Conservation (phyloP, 495 filamentous ascomycete genomes). For the Aspergillus funiculosus region DNA sequence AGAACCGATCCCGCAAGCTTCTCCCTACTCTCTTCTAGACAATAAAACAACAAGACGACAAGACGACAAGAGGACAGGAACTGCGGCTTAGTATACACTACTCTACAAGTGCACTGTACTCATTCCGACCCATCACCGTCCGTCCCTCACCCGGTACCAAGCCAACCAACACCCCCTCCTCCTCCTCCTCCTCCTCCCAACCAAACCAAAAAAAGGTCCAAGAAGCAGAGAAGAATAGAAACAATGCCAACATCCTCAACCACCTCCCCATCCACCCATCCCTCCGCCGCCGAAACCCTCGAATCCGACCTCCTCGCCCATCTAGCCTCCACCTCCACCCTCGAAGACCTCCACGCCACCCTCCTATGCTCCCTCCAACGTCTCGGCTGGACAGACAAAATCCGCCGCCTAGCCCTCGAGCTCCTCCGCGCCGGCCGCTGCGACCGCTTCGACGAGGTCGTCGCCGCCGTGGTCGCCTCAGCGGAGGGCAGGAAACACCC, state of each 20-base stretch:
- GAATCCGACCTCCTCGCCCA: constrained; percentile 43
- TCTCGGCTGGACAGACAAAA: constrained; percentile 39
- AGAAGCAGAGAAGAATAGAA: constrained; percentile 1
- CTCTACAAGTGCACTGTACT: too few relatives aligned
- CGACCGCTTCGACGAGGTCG: constrained; percentile 44
- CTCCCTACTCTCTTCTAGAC: too few relatives aligned
- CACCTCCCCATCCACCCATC: constrained; percentile 4
- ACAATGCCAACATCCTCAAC: constrained; percentile 13
- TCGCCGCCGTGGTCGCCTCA: constrained; percentile 40
- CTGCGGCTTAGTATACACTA: too few relatives aligned
- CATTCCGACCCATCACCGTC: too few relatives aligned
- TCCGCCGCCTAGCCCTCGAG: constrained; percentile 36
- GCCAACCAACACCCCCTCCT: not conserved
- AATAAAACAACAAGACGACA: too few relatives aligned
- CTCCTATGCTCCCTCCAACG: constrained; percentile 41
- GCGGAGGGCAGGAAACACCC: constrained; percentile 36
- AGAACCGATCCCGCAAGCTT: too few relatives aligned
- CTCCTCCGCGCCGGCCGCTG: constrained; percentile 44
- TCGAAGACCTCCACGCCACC: constrained; percentile 40
- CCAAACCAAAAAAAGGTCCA: not conserved
- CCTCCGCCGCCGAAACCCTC: constrained; percentile 32
- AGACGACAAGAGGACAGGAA: too few relatives aligned
- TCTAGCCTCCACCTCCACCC: constrained; percentile 37
- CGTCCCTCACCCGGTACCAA: too few relatives aligned
- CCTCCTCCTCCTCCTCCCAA: not conserved